Base-by-base conservation (phyloP, 1,284 basidiomycete species). In the Clitocybe nebularis region DNA sequence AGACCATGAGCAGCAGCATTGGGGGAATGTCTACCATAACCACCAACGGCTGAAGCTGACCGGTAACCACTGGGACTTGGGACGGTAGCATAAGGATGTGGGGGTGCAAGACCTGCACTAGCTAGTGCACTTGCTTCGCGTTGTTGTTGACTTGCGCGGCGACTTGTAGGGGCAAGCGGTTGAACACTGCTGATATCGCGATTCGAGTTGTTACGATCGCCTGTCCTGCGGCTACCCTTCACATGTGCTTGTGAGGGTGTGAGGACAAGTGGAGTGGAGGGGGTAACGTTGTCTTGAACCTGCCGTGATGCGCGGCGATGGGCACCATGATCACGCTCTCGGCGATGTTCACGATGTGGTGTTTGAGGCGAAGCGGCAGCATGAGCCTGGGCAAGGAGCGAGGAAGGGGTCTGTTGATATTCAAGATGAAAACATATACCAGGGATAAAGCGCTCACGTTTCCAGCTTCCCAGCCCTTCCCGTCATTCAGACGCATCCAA, bases 401-500 rank as follows among this genome's bases (percentile, higher is more conserved):
- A 68, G 19, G 74, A 71, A 23, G 71, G 62, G 0, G 74, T 69
- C 72, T 77, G 42, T 44, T 34, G 17, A 43, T 48, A n/a, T 36
- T 43, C 41, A 34, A 43, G 20, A 39, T 39, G 39, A 37, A 24
- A 42, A 36, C 22, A 20, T 47, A 10, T 2, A 41, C 38, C 40
- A 29, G 35, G 32, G 33, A 42, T 39, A 45, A 44, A 35, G 45
- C 33, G 67, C 79, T 45, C 61, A 88, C 85, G 56, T 74, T 79
- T 46, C 79, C 71, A n/a, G 83, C 84, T 70, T 92, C 88, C 88
- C 89, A 91, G 30, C 89, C 89, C 59, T 89, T 89, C 48, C 88
- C 88, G 35, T 75, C 79, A 65, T 98, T 96, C 46, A 99, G 72
- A 36, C 93, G 61, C 88, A 93, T 97, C 95, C 96, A 99, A 61